Percentiles rank a stretch among this genome's conserved stretches.
These are phyloP conservation scores for Leptodontidium sp. DNA, from an alignment of 2,329 filamentous ascomycete genomes.

Conservation along the genomic window DNA sequence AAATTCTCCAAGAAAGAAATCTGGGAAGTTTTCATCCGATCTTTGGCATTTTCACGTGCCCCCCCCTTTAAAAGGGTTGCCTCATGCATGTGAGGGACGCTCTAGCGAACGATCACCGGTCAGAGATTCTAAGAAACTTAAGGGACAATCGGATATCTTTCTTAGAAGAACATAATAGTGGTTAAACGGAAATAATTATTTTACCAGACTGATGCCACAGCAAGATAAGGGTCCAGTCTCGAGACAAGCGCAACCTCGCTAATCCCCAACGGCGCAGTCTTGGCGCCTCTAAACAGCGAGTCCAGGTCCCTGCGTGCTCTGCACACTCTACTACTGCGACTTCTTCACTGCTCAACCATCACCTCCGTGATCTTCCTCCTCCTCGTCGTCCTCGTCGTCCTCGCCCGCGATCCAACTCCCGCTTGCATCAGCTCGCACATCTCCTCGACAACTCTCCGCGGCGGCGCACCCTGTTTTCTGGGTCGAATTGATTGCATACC, in stretches of 20 bases:
- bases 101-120: background rate
- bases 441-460: slow-evolving; percentile 2
- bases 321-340: background rate
- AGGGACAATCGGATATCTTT: background rate
- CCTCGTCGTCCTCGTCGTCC: slow-evolving; percentile 4
- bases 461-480: slow-evolving; percentile 30
- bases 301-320: slow-evolving; percentile 7
- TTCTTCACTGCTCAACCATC: slow-evolving; percentile 17
- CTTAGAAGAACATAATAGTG: background rate
- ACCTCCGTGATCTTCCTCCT: slow-evolving; percentile 1
- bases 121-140: background rate
- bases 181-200: background rate
- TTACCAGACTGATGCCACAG: background rate
- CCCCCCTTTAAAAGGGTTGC: background rate
- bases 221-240: slow-evolving; percentile 3
- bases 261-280: slow-evolving; percentile 10
- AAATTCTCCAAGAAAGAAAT: background rate
- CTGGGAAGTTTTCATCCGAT: background rate
- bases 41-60: background rate
- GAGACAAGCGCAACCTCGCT: slow-evolving; percentile 1
- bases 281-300: background rate
- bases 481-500: slow-evolving; percentile 42
- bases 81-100: background rate
- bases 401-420: slow-evolving; percentile 1
- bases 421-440: slow-evolving; percentile 12